Base-by-base conservation (phyloP, 805 yeast genomes). In the Ogataea degrootiae region DNA sequence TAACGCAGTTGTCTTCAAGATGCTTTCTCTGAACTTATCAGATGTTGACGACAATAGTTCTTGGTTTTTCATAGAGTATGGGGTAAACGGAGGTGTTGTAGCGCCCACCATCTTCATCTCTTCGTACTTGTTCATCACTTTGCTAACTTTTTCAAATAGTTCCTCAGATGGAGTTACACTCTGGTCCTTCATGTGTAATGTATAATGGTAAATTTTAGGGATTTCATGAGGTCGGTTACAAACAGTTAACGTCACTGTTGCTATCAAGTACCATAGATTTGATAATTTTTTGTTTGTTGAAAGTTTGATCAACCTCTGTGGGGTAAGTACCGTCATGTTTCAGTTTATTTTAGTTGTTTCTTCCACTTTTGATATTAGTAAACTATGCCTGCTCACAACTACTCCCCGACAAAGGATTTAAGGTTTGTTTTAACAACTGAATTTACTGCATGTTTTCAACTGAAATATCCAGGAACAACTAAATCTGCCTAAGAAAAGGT, bases 201-300 rank as follows among this genome's bases (percentile, higher is more conserved):
- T 89, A 67, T 83, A 83, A 52, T 86, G 86, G 62, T 84, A 85
- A 4, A 91, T 61, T 46, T 71, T 73, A 2, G 96, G 91, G 31
- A 89, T 78, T 52, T 87, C 96, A 43, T 83, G 79, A 0, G 97
- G 96, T 50, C 76, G 78, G 60, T 91, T 91, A 58, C 92, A 83
- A 6, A 84, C 90, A 2, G 92, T 79, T 42, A 90, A 73, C 9
- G 95, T 79, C 0, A 92, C 86, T 8, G 94, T 86, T 0, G 96
- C 92, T 19, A 89, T 69, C 36, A 81, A 68, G 60, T 83, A 87
- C 97, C 97, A 91, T 21, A 77, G 61, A 52, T 73, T 69, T 38
- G 72, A 67, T 29, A 88, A 72, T 11, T 65, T 65, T 1, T 87
- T 84, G 61, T 79, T 79, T 36, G 72, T 63, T 1, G 85, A 77